Base-by-base conservation (phyloP, 2,329 filamentous ascomycete genomes). In the Myriosclerotinia scirpicola region DNA sequence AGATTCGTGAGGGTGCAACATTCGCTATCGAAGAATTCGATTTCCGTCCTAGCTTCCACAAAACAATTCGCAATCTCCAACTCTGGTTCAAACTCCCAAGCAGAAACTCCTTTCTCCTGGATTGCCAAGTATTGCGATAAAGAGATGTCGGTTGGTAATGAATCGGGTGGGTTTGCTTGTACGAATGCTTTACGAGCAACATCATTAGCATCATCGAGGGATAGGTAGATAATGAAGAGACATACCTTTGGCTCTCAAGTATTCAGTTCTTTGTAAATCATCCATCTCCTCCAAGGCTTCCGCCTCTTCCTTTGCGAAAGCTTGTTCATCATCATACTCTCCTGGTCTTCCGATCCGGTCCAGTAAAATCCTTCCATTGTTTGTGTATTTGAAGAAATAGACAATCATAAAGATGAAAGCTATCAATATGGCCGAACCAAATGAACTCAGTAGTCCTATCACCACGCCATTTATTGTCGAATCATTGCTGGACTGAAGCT, bases 41-140 rank as follows among this genome's bases (percentile, higher is more conserved):
- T 97, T 78, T 99, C 95, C 14, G 95, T 99, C 71, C 95, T 87
- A 52, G 82, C 94, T 79, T 99, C 94, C 70, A 99, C 95, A 76
- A 99, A 99, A 79, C 95, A 99, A 79, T 98, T 98, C 72, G 95
- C 95, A 72, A 98, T 97, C 79, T 99, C 95, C 46, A 98, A 81
- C 78, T 99, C 95, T n/a, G 95, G 95, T 78, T 98, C 95, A 75
- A 99, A 99, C 78, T 99, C 95, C 95, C 95, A 99, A 8, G 95
- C 95, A 6, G 95, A 97, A n/a, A 99, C 94, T 61, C 95, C 95
- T 79, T 99, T 99, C 81, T 99, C 95, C 81, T 99, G 95, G 72
- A 99, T 99, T 53, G 95, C 95, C 67, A 99, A 85, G 77, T 97
- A 98, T 78, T 99, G 95, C 46, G 95, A 98, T 70, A 99, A 81